Evolutionary conservation across 768 basidiomycete species (phyloP).

Genomic region (Termitomyces sp.): DNA sequence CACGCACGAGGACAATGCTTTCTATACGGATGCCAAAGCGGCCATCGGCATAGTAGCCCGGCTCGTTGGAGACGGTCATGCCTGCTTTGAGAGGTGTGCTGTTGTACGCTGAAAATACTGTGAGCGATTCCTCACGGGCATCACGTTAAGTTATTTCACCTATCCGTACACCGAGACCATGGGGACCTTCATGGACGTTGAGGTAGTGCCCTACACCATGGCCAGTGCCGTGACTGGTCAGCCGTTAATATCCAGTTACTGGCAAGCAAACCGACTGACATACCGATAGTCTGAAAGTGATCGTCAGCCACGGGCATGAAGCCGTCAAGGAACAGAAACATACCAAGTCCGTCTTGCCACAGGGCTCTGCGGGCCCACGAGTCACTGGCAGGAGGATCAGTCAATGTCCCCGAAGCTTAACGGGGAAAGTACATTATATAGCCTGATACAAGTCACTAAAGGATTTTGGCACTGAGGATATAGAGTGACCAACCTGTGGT

Average conservation of each 20-base stretch:
- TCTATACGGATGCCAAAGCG: slow-evolving; percentile 92
- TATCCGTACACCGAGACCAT: slow-evolving; percentile 60
- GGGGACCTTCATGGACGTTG: slow-evolving; percentile 90
- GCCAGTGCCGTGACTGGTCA: slow-evolving; percentile 79
- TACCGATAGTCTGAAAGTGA: slow-evolving; percentile 54
- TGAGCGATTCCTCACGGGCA: neutral
- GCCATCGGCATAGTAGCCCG: slow-evolving; percentile 91
- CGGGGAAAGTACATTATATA: slow-evolving; percentile 42
- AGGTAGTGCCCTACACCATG: slow-evolving; percentile 95
- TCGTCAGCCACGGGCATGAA: neutral
- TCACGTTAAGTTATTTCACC: slow-evolving; percentile 19
- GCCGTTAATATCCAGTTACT: neutral
- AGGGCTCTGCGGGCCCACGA: slow-evolving; percentile 73
- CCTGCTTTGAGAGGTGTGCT: slow-evolving; percentile 70
- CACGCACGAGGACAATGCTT: slow-evolving; percentile 76
- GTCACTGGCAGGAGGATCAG: slow-evolving; percentile 47
- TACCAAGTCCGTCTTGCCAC: slow-evolving; percentile 88
- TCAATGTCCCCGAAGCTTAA: neutral
- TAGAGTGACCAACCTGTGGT: slow-evolving; percentile 54
- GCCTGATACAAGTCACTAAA: slow-evolving; percentile 29
- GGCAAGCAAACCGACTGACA: neutral
- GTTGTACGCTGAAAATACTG: slow-evolving; percentile 50
- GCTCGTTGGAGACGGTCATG: slow-evolving; percentile 93
- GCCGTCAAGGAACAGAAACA: slow-evolving; percentile 12
- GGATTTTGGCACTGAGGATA: neutral